Conservation (phyloP, 1,139 yeast species). For the Yamadazyma membranifaciens region DNA sequence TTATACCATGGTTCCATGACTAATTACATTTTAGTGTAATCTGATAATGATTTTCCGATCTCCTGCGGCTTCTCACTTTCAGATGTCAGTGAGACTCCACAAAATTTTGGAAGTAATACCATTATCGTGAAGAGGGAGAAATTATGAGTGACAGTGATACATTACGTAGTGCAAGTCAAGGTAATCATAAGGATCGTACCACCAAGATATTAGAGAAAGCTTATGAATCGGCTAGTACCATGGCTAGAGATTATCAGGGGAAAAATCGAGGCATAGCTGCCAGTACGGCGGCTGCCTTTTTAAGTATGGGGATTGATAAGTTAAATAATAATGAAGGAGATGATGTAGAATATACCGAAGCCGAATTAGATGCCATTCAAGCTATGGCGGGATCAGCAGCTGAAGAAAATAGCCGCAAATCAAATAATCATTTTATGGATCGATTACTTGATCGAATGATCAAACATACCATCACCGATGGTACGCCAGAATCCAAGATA, state of each 20-base stretch:
- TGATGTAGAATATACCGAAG: slow-evolving; percentile 13
- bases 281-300: slow-evolving; percentile 55
- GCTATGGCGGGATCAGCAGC: slow-evolving; percentile 17
- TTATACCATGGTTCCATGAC: too few species aligned
- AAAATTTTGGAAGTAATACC: background rate
- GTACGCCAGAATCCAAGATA: slow-evolving; percentile 43
- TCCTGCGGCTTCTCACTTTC: slow-evolving; percentile 1
- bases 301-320: slow-evolving; percentile 54
- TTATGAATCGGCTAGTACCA: slow-evolving; percentile 16
- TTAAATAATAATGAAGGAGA: slow-evolving; percentile 9
- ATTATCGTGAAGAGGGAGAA: background rate
- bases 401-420: slow-evolving; percentile 6
- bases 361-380: slow-evolving; percentile 15
- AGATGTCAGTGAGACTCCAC: slow-evolving; percentile 5
- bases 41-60: too few species aligned
- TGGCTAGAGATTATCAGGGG: slow-evolving; percentile 31
- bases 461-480: slow-evolving; percentile 24
- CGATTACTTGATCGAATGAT: slow-evolving; percentile 53
- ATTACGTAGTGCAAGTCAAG: background rate
- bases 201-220: slow-evolving; percentile 13
- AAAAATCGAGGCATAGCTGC: slow-evolving; percentile 52
- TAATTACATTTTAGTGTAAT: too few species aligned
- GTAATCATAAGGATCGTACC: slow-evolving; percentile 10
- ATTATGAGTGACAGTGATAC: slow-evolving; percentile 2
- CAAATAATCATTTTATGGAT: slow-evolving; percentile 51